Evolutionary conservation across 2,329 filamentous ascomycete genomes (phyloP), one percentile per base, ranked within the genome.

Genomic region (Colletotrichum liaoningense): DNA sequence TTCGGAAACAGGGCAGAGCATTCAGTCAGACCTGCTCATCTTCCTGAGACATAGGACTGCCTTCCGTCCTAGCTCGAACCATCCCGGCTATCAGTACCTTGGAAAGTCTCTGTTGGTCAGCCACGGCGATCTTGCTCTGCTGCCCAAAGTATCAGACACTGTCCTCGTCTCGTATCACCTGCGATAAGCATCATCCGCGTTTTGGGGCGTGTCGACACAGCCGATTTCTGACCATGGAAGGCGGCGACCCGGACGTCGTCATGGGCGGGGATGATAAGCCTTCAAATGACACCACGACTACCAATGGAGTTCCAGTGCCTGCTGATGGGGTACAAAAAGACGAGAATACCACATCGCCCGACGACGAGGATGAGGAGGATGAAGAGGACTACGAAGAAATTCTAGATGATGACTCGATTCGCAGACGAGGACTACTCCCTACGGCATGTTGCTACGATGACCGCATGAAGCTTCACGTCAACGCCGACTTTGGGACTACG

Each of bases 401-500:
- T 16, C 79, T 80, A 1, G 82, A 82, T 3, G 38, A 42, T 42
- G 38, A 19, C 38, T 16, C 38, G 38, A 19, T 86, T 63, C 81
- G 80, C 16, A 83, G 84, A 69, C 85, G 83, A 49, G 86, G 87
- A 2, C 83, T 90, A 30, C 85, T 94, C 1, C 90, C 93, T 0
- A 95, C 93, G 0, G 94, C 94, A 4, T 91, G 93, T 74, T 96
- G 94, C 76, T 99, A 98, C 80, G 97, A 99, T 84, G 92, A 94
- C 70, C 91, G 96, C 38, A 99, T 99, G 97, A 95, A 97, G 74
- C 93, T 97, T 74, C 97, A 99, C 81, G 94, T 95, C 67, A 97
- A 98, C 80, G 92, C 94, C 19, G 92, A 94, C 80, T 93, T 91
- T 79, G 90, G 89, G 22, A 88, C 89, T 1, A 89, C 92, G 60